These are phyloP conservation scores for Talaromyces verruculosus DNA, from an alignment of 2,329 filamentous ascomycete species.

Conservation along the genomic window DNA sequence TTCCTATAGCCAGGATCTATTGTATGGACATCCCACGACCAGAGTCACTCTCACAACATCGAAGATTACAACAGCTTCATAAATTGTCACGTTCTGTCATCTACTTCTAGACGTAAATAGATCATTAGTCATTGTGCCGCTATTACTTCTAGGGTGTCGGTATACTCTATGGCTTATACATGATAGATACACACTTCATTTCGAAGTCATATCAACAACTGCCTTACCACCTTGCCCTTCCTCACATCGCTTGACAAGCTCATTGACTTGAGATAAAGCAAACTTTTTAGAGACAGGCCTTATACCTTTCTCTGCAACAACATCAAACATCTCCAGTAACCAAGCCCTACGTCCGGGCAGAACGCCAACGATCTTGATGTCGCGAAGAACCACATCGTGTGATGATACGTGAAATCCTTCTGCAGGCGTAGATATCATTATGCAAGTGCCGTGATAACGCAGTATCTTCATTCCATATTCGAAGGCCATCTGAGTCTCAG, in stretches of 20 bases:
- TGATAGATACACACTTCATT: neutral
- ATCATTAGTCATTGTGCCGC: too few relatives aligned
- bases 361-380: constrained; percentile 27
- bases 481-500: constrained; percentile 50
- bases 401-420: constrained; percentile 27
- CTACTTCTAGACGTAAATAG: too few relatives aligned
- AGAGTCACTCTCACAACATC: too few relatives aligned
- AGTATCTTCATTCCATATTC: constrained; percentile 49
- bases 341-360: constrained; percentile 25
- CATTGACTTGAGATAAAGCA: constrained; percentile 26
- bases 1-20: too few relatives aligned
- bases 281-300: constrained; percentile 23
- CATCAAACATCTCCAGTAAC: constrained; percentile 27
- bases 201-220: constrained; percentile 20
- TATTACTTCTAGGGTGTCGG: too few relatives aligned
- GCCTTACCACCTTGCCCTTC: constrained; percentile 24
- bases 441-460: constrained; percentile 48
- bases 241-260: constrained; percentile 26
- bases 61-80: too few relatives aligned
- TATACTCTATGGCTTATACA: too few relatives aligned
- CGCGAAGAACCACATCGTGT: constrained; percentile 27
- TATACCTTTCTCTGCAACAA: constrained; percentile 24
- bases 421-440: constrained; percentile 50
- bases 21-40: too few relatives aligned
- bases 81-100: too few relatives aligned